Conservation (phyloP, 148 eudicot species). For the Mesembryanthemum crystallinum region DNA sequence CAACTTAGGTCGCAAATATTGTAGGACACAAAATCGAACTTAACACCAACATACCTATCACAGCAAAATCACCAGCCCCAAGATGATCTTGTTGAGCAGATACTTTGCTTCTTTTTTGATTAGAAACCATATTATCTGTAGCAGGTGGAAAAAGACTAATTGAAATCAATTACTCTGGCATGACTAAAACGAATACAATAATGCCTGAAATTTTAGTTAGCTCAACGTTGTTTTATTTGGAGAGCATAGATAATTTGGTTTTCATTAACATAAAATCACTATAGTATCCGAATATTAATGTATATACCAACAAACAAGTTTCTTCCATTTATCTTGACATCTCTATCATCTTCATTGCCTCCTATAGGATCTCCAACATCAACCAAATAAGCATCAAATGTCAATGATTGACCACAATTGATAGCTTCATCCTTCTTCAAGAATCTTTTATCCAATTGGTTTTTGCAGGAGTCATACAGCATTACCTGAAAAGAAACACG, state of each 20-base stretch:
- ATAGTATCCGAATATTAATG: neutral
- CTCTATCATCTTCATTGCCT: conserved; percentile 29
- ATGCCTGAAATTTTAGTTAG: neutral
- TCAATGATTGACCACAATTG: conserved; percentile 54
- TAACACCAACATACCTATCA: conserved; percentile 5
- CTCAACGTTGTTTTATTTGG: neutral
- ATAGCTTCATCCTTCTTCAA: conserved; percentile 65
- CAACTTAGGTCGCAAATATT: neutral
- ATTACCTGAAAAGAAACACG: conserved; percentile 43
- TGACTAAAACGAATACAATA: neutral
- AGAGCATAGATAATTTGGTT: neutral
- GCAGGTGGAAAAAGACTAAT: conserved; percentile 1
- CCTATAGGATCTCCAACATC: conserved; percentile 66
- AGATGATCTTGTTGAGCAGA: conserved; percentile 16
- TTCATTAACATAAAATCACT: neutral
- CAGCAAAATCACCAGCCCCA: neutral
- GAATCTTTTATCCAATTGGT: conserved; percentile 63
- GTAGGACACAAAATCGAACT: neutral
- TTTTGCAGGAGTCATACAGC: conserved; percentile 61
- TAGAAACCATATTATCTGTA: conserved; percentile 17
- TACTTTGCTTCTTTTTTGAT: conserved; percentile 22
- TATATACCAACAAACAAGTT: conserved; percentile 31
- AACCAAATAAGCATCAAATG: conserved; percentile 63
- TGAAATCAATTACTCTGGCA: neutral
- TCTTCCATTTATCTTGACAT: conserved; percentile 30